Evolutionary conservation across 2,329 filamentous ascomycete genomes (phyloP), one percentile per base, ranked within the genome.

Genomic region (Harringtonia lauricola): DNA sequence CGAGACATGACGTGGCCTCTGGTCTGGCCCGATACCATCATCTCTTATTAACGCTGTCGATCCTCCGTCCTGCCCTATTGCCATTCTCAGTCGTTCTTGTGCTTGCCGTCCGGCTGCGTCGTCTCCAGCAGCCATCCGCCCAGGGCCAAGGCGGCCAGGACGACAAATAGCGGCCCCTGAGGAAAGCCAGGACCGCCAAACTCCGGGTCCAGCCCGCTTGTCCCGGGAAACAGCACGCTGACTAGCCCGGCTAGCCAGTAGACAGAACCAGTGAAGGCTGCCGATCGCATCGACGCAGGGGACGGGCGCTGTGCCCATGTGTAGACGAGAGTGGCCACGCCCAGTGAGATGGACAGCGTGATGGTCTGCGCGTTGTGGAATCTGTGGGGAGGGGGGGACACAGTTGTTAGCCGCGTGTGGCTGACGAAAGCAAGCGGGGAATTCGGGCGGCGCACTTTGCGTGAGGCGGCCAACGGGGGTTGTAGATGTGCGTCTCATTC

Each of bases 341-440:
- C 63, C 3, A 68, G 62, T 28, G 59, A 43, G 3, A 64, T 44
- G 13, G 64, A 62, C n/a, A 68, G 54, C 17, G 51, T 57, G 42
- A 67, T 66, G 15, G 63, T 67, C 45, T 67, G 64, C 36, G 55
- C 64, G 42, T 61, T 63, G 54, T 67, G 64, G 49, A 67, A 67
- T 43, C 61, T 61, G 45, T 12, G 13, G 36, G 31, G 28, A n/a
- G n/a, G n/a, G n/a, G n/a, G n/a, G n/a, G n/a, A n/a, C n/a, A n/a
- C n/a, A n/a, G n/a, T n/a, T n/a, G n/a, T n/a, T n/a, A n/a, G n/a
- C n/a, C n/a, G n/a, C n/a, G n/a, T n/a, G n/a, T n/a, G n/a, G n/a
- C n/a, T n/a, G n/a, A n/a, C n/a, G n/a, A n/a, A n/a, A n/a, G n/a
- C n/a, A n/a, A n/a, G n/a, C n/a, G n/a, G n/a, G n/a, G n/a, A n/a